These are phyloP conservation scores for Fusarium sp. DNA, from an alignment of 2,329 filamentous ascomycete species.

Conservation along the genomic window DNA sequence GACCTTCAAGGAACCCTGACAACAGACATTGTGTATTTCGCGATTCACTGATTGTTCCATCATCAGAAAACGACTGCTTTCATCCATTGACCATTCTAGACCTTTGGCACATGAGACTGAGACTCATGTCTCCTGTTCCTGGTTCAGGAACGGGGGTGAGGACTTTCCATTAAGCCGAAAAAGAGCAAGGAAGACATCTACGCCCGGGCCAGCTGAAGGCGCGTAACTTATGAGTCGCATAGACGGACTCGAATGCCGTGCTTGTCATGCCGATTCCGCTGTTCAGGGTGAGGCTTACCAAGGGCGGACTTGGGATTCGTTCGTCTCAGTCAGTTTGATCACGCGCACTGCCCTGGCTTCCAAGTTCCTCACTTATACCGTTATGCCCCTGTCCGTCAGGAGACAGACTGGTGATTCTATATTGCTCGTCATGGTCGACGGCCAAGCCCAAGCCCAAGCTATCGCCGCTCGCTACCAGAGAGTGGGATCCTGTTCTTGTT, in stretches of 20 bases:
- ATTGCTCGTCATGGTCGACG: slow-evolving; percentile 5
- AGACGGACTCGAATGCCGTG: slow-evolving; percentile 22
- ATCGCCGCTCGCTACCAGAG: slow-evolving; percentile 24
- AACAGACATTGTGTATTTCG: neutral
- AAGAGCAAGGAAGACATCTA: slow-evolving; percentile 8
- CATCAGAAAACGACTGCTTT: neutral
- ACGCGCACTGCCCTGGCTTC: slow-evolving; percentile 7
- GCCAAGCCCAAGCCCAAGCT: neutral
- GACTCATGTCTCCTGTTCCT: slow-evolving; percentile 15
- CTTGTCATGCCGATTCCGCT: neutral
- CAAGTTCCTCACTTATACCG: slow-evolving; percentile 1
- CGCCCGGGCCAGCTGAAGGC: slow-evolving; percentile 15
- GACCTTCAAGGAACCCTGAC: neutral
- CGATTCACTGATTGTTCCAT: neutral
- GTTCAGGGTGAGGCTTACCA: slow-evolving; percentile 12
- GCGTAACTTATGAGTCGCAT: slow-evolving; percentile 8
- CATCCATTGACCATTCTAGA: slow-evolving; percentile 1
- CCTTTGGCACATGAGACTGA: slow-evolving; percentile 18
- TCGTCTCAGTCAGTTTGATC: slow-evolving; percentile 10
- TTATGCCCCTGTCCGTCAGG: slow-evolving; percentile 15
- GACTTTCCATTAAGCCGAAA: slow-evolving; percentile 20
- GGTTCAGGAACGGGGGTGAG: slow-evolving; percentile 5
- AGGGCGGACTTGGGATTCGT: slow-evolving; percentile 1
- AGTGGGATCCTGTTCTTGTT: slow-evolving; percentile 1
- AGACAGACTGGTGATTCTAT: slow-evolving; percentile 19